Base-by-base conservation (phyloP, 306 rosid species). In the Casuarina equisetifolia region DNA sequence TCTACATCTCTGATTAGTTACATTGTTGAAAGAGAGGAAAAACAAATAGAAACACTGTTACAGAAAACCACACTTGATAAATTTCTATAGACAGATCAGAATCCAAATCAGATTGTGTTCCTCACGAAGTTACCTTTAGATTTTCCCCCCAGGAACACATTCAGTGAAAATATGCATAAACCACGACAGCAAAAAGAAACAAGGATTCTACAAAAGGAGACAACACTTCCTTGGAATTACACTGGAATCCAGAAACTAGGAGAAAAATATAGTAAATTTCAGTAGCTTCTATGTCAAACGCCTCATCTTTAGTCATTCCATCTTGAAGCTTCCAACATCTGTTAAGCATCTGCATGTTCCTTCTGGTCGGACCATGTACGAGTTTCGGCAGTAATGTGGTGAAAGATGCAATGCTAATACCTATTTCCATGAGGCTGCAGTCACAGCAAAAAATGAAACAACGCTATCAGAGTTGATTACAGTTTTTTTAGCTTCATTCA, bases 371-470 rank as follows among this genome's bases (percentile, higher is more conserved):
- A 45, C 35, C 19, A 73, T 11, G 35, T 15, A 70, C 58, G 32
- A 45, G 42, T 46, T 68, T 16, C 75, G 35, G 70, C 42, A 53
- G 49, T 63, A 49, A 55, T 39, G 55, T 49, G 20, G 50, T 51
- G 71, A 72, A 45, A 76, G 78, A 74, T 76, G 84, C 77, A 67
- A 44, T 57, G 11, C 81, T 72, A 88, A 83, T 88, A 80, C 89
- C 89, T 83, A 78, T 81, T 80, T 84, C 89, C 93, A 78, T 85
- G 78, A 79, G 84, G 70, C 98, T 92, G 91, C 88, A 89, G 8
- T 58, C 43, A 79, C 69, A 80, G 82, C 51, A 79, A 62, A 2
- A 42, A 54, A 49, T n/a, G 11, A 62, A 32, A 48, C 66, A 70
- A 73, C 81, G 40, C 59, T 10, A 58, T 79, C 79, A 85, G 75